These are phyloP conservation scores for Trametes hirsuta DNA, from an alignment of 1,284 basidiomycete genomes.

Conservation along the genomic window DNA sequence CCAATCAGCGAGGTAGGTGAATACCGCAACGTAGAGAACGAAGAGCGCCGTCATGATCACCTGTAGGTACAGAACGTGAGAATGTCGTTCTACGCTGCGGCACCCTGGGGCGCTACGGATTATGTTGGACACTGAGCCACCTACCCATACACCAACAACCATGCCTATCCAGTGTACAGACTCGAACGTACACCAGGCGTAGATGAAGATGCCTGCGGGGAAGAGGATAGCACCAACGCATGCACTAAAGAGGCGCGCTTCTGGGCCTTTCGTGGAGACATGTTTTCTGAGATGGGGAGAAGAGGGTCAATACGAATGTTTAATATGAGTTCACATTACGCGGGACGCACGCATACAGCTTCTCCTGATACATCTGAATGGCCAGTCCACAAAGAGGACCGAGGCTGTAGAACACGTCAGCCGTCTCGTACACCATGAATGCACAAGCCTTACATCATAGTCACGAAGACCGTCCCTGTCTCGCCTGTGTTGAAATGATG, in stretches of 20 bases:
- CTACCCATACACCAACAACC: conserved; percentile 55
- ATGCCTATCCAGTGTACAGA: conserved; percentile 60
- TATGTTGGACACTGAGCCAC: conserved; percentile 16
- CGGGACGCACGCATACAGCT: conserved; percentile 56
- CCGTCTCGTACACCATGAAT: too few species aligned
- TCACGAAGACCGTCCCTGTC: conserved; percentile 63
- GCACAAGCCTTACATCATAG: conserved; percentile 53
- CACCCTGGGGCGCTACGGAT: background rate
- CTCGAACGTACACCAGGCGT: conserved; percentile 61
- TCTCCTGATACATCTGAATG: conserved; percentile 67
- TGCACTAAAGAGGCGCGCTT: conserved; percentile 73
- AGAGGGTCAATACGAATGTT: background rate
- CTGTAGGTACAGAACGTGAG: conserved; percentile 1
- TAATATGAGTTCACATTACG: background rate
- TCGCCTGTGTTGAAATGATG: conserved; percentile 70
- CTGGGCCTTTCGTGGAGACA: conserved; percentile 59
- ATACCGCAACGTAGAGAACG: conserved; percentile 67
- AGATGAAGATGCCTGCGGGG: conserved; percentile 68
- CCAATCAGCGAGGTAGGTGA: conserved; percentile 77
- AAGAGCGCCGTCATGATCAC: conserved; percentile 55
- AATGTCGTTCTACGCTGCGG: background rate
- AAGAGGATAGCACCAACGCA: conserved; percentile 67
- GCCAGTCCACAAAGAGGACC: conserved; percentile 63
- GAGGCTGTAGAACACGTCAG: conserved; percentile 44
- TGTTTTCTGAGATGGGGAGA: conserved; percentile 45